Evolutionary conservation across 1,139 yeast species (phyloP).

Genomic region (Yamadazyma spencermartinsiae): DNA sequence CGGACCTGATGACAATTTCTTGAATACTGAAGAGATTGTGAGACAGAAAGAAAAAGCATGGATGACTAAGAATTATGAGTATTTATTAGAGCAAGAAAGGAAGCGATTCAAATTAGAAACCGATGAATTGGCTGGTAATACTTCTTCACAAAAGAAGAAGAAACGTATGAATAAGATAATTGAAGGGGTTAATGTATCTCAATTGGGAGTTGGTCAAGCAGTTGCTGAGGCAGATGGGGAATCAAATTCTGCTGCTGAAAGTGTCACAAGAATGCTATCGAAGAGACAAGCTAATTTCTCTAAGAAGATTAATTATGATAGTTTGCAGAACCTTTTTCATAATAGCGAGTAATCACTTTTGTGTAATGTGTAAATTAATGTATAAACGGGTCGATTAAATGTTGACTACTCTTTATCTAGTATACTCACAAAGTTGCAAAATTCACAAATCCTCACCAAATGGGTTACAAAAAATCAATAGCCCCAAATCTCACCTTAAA

Average conservation of each 20-base stretch:
- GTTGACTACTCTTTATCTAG: no score
- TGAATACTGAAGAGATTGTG: conserved; percentile 64
- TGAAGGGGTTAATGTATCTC: conserved; percentile 21
- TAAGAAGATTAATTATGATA: conserved; percentile 83
- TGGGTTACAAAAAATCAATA: not conserved
- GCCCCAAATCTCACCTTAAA: not conserved
- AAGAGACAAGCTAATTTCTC: conserved; percentile 56
- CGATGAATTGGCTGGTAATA: conserved; percentile 77
- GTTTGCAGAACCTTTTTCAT: conserved; percentile 63
- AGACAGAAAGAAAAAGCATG: conserved; percentile 74
- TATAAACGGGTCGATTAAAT: not conserved
- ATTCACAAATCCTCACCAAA: not conserved
- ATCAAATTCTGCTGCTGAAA: conserved; percentile 8
- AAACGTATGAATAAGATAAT: conserved; percentile 28
- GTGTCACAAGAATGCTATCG: conserved; percentile 42
- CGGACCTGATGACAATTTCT: conserved; percentile 74
- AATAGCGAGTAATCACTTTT: not conserved
- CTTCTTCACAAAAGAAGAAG: conserved; percentile 48
- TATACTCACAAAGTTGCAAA: no score
- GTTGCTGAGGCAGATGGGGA: conserved; percentile 42
- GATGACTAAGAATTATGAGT: conserved; percentile 88
- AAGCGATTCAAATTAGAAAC: conserved; percentile 84
- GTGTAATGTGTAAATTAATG: conserved; percentile 1
- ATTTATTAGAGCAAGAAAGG: conserved; percentile 78
- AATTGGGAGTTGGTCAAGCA: conserved; percentile 29